Percentiles rank a stretch among this genome's conserved stretches.
Evolutionary conservation across 1,284 basidiomycete species (phyloP).

Genomic region (Austroboletus novae-zelandiae): DNA sequence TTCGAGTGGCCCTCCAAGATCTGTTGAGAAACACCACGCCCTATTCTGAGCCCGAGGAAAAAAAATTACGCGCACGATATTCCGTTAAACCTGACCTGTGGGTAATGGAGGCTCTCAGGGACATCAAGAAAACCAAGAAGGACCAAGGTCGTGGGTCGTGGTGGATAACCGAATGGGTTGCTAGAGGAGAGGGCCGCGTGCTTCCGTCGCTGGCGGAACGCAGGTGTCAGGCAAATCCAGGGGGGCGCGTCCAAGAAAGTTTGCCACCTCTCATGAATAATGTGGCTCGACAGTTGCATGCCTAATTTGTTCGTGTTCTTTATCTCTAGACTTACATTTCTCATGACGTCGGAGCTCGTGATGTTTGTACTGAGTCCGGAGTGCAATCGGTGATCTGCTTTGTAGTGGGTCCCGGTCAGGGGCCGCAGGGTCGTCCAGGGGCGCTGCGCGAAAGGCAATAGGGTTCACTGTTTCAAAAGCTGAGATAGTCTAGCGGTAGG

Average conservation of each 20-base stretch:
- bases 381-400: not conserved
- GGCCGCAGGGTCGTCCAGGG: too few relatives aligned
- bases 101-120: constrained; percentile 39
- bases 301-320: constrained; percentile 2
- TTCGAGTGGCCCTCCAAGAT: constrained; percentile 41
- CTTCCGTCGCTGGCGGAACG: constrained; percentile 19
- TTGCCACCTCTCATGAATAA: constrained; percentile 1
- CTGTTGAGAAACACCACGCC: constrained; percentile 33
- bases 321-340: constrained; percentile 4
- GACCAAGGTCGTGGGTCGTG: constrained; percentile 26
- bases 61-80: constrained; percentile 19
- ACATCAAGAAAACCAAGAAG: constrained; percentile 36
- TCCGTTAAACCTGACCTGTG: constrained; percentile 34
- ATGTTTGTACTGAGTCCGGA: not conserved
- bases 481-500: not conserved
- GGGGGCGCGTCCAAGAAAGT: constrained; percentile 1
- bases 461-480: constrained; percentile 1
- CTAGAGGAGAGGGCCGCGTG: constrained; percentile 21
- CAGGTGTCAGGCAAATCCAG: constrained; percentile 11
- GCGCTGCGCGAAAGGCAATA: not conserved
- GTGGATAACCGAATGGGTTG: constrained; percentile 32
- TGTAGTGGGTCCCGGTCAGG: too few relatives aligned
- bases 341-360: not conserved
- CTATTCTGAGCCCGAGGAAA: constrained; percentile 25
- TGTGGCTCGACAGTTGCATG: constrained; percentile 5